Base-by-base conservation (phyloP, 2,329 filamentous ascomycete species). In the Zasmidium citrigriseum region DNA sequence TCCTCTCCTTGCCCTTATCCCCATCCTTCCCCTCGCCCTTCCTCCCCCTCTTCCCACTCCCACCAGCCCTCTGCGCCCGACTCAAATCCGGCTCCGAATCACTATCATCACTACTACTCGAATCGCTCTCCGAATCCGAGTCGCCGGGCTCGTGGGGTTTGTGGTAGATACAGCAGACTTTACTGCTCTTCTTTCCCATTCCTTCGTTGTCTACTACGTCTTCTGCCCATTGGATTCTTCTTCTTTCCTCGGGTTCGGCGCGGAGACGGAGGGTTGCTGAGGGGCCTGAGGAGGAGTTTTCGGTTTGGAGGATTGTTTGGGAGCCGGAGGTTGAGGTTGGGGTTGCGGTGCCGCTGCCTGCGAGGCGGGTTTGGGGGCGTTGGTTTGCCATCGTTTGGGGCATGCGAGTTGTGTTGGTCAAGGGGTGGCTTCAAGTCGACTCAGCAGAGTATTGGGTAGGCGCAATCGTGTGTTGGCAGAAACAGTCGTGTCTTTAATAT, bases 101-200 rank as follows among this genome's bases (percentile, higher is more conserved):
- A 1, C 82, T 83, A 22, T 69, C 73, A 27, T 82, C 80, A 5
- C 79, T 80, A 7, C 76, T 80, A 14, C 86, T 86, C 14, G 80
- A 83, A 0, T 80, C 85, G 2, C 83, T 86, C 52, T 88, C 86
- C 64, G 86, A 85, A 65, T 88, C 92, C 27, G 90, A 95, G 74
- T 98, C 93, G 72, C 89, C 91, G 3, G 91, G 86, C 11, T 82
- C 85, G 66, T 89, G 89, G 5, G 91, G 88, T 60, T 89, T 89
- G 78, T 97, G 93, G 78, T 97, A 99, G 75, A 99, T 99, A 75
- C 95, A 99, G 83, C 95, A 99, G n/a, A 98, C 95, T 85, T 99
- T 99, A 18, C 91, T 96, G 64, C 86, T 93, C 79, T 98, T 99
- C 76, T 90, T 90, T 7, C 92, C 92, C 74, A 98, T 83, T 3